Conservation (phyloP, 306 rosid species). For the Fragaria vesca region DNA sequence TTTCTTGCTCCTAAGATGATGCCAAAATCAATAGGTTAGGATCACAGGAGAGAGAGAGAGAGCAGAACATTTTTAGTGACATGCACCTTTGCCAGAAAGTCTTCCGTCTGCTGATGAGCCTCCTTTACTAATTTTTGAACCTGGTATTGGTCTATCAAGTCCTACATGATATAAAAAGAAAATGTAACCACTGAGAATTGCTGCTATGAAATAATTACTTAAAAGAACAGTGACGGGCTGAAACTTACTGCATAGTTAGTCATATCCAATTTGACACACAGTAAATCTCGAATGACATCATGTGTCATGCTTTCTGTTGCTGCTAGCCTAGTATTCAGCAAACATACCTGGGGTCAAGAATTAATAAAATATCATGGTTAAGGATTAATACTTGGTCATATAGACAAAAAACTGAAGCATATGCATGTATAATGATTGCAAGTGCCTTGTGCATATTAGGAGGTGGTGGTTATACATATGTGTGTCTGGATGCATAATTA, state of each 20-base stretch:
- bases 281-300: constrained; percentile 95
- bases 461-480: neutral
- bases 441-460: neutral
- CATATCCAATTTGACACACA: constrained; percentile 86
- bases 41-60: neutral
- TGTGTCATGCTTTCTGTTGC: constrained; percentile 98
- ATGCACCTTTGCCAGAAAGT: constrained; percentile 60
- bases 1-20: constrained; percentile 64
- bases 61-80: constrained; percentile 6
- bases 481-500: neutral
- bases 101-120: constrained; percentile 62
- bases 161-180: constrained; percentile 41
- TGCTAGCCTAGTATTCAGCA: constrained; percentile 81
- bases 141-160: constrained; percentile 69
- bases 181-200: constrained; percentile 33
- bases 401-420: neutral
- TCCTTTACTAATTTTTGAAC: constrained; percentile 68
- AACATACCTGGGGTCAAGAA: constrained; percentile 58
- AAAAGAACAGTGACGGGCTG: constrained; percentile 18
- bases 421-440: neutral
- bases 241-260: constrained; percentile 78
- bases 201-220: constrained; percentile 7
- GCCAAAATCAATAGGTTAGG: constrained; percentile 15
- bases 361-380: constrained; percentile 10
- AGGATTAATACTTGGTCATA: neutral